phyloP scores from a whole-genome alignment of 2,329 filamentous ascomycete genomes.

The Aspergillus sp. region DNA sequence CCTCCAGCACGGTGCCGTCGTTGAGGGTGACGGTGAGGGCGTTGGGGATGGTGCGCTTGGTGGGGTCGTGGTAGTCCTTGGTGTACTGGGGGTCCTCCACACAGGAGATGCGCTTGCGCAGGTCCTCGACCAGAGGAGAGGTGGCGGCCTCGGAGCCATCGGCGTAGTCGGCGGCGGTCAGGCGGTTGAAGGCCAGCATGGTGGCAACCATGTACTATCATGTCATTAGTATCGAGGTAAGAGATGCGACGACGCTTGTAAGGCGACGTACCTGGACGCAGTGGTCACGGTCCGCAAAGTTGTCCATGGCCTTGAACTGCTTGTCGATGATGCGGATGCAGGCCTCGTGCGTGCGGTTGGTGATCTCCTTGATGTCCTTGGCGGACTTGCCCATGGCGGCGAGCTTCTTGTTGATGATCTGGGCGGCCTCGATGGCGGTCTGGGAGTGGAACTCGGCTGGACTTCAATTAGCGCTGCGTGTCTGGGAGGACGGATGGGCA shows the following conservation, averaged over 20 bases:
- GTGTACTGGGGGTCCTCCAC: conserved; percentile 96
- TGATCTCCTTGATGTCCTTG: conserved; percentile 87
- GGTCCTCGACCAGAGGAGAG: conserved; percentile 81
- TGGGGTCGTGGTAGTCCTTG: conserved; percentile 89
- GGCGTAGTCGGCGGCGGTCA: conserved; percentile 89
- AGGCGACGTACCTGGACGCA: conserved; percentile 70
- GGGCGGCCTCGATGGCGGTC: conserved; percentile 91
- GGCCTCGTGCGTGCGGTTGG: conserved; percentile 95
- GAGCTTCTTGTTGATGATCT: conserved; percentile 82
- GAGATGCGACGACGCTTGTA: neutral
- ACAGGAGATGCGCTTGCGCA: conserved; percentile 91
- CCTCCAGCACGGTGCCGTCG: conserved; percentile 86
- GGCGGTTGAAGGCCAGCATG: conserved; percentile 93
- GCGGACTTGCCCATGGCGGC: conserved; percentile 83
- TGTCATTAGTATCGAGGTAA: conserved; percentile 17
- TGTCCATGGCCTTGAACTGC: conserved; percentile 99
- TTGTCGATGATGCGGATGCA: conserved; percentile 99
- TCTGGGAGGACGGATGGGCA: neutral
- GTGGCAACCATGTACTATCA: conserved; percentile 85
- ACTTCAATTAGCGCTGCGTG: conserved; percentile 8
- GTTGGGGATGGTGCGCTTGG: conserved; percentile 94
- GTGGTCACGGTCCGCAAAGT: conserved; percentile 99
- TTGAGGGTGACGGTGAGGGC: conserved; percentile 92
- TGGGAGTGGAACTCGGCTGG: conserved; percentile 95
- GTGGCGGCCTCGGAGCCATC: conserved; percentile 91